Evolutionary conservation across 2,329 filamentous ascomycete genomes (phyloP).

Genomic region (Drechslera avenae): DNA sequence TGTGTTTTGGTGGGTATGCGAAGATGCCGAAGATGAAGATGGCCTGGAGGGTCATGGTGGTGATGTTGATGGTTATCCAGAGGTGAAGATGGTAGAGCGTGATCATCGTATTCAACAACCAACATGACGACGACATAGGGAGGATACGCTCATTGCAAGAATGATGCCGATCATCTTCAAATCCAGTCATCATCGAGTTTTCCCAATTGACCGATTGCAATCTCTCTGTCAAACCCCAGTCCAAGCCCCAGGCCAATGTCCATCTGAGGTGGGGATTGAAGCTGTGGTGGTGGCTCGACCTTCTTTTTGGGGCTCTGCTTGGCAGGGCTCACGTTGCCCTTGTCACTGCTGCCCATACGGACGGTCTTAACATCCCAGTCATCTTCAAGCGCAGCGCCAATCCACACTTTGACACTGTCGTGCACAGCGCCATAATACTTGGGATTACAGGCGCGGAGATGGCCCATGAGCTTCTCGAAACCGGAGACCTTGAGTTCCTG

Average conservation of each 20-base stretch:
- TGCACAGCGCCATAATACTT: conserved; percentile 96
- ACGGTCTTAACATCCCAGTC: conserved; percentile 85
- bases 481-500: conserved; percentile 79
- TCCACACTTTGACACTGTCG: conserved; percentile 86
- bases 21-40: too few species aligned
- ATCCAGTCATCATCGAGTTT: conserved; percentile 42
- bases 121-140: too few species aligned
- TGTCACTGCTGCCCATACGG: conserved; percentile 66
- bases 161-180: conserved; percentile 17
- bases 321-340: conserved; percentile 38
- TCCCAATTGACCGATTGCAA: conserved; percentile 20
- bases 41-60: too few species aligned
- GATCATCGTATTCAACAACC: too few species aligned
- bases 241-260: conserved; percentile 39
- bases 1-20: too few species aligned
- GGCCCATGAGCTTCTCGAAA: conserved; percentile 87
- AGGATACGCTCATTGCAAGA: not conserved
- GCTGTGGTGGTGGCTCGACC: conserved; percentile 42
- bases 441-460: conserved; percentile 89
- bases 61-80: too few species aligned
- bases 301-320: conserved; percentile 52
- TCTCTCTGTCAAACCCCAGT: conserved; percentile 40
- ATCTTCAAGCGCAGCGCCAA: conserved; percentile 83
- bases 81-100: too few species aligned
- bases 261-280: conserved; percentile 48